Evolutionary conservation across 2,329 filamentous ascomycete species (phyloP).

Genomic region (Ophiostoma pallidulum): DNA sequence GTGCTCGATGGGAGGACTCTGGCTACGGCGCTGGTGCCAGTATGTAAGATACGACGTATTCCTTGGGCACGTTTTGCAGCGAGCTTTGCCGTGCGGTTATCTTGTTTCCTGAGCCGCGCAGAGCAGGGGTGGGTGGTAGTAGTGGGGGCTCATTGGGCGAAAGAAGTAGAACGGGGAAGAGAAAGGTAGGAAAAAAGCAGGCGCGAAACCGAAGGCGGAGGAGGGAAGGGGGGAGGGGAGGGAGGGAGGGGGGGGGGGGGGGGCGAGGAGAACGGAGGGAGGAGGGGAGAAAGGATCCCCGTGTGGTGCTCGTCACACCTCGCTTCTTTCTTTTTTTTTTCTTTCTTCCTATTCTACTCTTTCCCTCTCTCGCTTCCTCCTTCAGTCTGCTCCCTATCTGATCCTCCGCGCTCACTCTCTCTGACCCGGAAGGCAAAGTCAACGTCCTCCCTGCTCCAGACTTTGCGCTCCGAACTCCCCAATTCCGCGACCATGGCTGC

Average conservation of each 20-base stretch:
- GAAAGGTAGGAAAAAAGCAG: no score
- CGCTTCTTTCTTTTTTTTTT: neutral
- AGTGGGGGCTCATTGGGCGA: no score
- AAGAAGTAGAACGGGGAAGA: no score
- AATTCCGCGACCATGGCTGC: slow-evolving; percentile 30
- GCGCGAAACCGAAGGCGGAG: neutral
- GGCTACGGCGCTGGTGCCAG: no score
- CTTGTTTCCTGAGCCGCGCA: slow-evolving; percentile 1
- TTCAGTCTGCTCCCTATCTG: neutral
- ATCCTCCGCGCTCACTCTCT: neutral
- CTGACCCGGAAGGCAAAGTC: no score
- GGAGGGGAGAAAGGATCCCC: neutral
- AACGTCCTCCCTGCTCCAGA: neutral
- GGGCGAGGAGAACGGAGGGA: neutral
- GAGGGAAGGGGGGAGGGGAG: neutral
- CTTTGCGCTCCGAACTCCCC: neutral
- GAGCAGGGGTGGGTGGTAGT: neutral
- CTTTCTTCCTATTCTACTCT: neutral
- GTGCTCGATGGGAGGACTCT: no score
- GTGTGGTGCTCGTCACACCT: no score
- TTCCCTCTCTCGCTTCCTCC: neutral
- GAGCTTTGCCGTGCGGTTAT: neutral
- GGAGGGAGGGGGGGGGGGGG: no score
- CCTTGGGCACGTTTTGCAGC: neutral
- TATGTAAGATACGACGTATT: no score